Percentiles rank a stretch among this genome's conserved stretches.
phyloP scores from a whole-genome alignment of 2,329 filamentous ascomycete species.

The Penicillium sp. region DNA sequence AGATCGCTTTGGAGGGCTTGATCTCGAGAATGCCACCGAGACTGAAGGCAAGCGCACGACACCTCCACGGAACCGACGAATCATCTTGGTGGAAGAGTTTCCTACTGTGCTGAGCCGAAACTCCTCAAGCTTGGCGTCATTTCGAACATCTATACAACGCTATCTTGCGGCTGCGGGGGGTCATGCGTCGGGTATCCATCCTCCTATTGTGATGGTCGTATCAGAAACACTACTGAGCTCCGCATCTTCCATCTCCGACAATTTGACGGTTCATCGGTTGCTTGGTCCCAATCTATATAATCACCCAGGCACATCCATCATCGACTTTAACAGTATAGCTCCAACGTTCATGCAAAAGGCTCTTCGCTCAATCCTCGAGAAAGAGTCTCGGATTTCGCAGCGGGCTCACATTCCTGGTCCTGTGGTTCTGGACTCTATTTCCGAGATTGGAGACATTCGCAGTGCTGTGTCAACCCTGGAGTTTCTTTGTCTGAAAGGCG shows the following conservation, averaged over 20 bases:
- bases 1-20: constrained; percentile 70
- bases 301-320: constrained; percentile 69
- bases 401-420: constrained; percentile 70
- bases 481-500: constrained; percentile 80
- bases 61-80: constrained; percentile 36
- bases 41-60: constrained; percentile 2
- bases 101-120: constrained; percentile 66
- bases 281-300: constrained; percentile 79
- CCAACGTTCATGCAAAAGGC: constrained; percentile 80
- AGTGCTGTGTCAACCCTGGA: constrained; percentile 89
- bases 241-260: constrained; percentile 77
- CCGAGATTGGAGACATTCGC: constrained; percentile 84
- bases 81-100: constrained; percentile 76
- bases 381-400: constrained; percentile 75
- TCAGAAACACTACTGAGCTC: constrained; percentile 87
- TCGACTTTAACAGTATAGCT: constrained; percentile 92
- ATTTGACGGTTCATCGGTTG: constrained; percentile 84
- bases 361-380: constrained; percentile 71
- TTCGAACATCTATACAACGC: constrained; percentile 67
- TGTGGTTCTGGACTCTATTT: constrained; percentile 68
- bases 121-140: constrained; percentile 60
- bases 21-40: constrained; percentile 34
- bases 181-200: constrained; percentile 45
- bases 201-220: constrained; percentile 79
- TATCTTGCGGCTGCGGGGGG: constrained; percentile 66